Base-by-base conservation (phyloP, 208 protist species). In the Trypanosoma mega region DNA sequence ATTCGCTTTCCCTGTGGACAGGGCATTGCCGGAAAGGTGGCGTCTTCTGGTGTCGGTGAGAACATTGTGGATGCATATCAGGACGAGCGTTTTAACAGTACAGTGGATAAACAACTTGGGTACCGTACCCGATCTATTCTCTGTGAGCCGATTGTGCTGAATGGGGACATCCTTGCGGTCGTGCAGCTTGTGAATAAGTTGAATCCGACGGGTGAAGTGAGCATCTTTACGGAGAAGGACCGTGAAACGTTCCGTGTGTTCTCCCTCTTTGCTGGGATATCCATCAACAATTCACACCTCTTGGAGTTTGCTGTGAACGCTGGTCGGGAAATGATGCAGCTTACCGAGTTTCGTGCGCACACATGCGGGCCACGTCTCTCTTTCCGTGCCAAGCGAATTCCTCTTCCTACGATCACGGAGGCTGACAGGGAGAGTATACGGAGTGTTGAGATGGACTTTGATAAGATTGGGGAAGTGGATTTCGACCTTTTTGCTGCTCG, bases 151-250 rank as follows among this genome's bases (percentile, higher is more conserved):
- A 87, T 93, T 52, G 54, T 82, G 23, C 72, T 92, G 43, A 79
- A 89, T 61, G 75, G 78, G 48, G 83, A 91, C 33, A 79, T 93
- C 55, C 79, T 93, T 46, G 87, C 87, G 1, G 87, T 93, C n/a
- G 82, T 88, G 47, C 87, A 94, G 59, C 76, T 94, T 5, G 81
- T 94, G 26, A 94, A 94, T 64, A 94, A 94, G 62, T 46, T 94
- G 20, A 51, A 74, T 51, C 48, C 58, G 3, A 29, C 85, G 18
- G 82, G 85, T 12, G 53, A 57, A 29, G 79, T 92, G 39, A 62
- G 57, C 16, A 56, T 43, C 33, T 93, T 93, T 47, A 82, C 70
- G 1, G 46, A 18, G 14, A 61, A 41, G 1, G 87, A 93, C 43
- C 76, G 61, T 12, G 81, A 80, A 3, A 91, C 87, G 0, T 90